Evolutionary conservation across 140 eudicot genomes (phyloP).

Genomic region (Flaveria floridana): DNA sequence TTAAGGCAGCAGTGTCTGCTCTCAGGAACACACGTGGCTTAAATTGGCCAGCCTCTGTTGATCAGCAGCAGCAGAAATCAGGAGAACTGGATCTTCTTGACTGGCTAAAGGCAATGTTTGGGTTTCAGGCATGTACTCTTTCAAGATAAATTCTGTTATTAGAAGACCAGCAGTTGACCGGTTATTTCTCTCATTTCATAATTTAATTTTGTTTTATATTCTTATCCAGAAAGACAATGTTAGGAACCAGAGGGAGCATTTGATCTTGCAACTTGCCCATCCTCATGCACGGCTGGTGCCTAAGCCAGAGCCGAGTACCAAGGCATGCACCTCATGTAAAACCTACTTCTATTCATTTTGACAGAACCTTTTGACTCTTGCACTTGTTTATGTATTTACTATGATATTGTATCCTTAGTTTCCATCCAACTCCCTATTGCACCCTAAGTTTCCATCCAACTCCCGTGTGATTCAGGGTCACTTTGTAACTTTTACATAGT

Average conservation of each 20-base stretch:
- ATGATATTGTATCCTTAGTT: conserved; percentile 4
- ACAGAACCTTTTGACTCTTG: conserved; percentile 31
- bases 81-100: conserved; percentile 91
- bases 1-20: conserved; percentile 88
- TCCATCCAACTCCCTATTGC: conserved; percentile 20
- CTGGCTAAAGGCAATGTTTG: conserved; percentile 95
- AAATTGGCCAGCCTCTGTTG: conserved; percentile 80
- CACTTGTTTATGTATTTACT: conserved; percentile 25
- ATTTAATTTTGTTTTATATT: conserved; percentile 21
- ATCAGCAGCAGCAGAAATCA: conserved; percentile 65
- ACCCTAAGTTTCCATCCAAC: conserved; percentile 23
- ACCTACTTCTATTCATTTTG: conserved; percentile 27
- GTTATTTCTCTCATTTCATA: conserved; percentile 21
- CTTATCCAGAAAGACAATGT: conserved; percentile 85
- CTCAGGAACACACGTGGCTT: conserved; percentile 65
- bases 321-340: conserved; percentile 57
- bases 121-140: conserved; percentile 79
- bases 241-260: conserved; percentile 90
- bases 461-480: conserved; percentile 18
- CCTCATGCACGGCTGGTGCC: conserved; percentile 83
- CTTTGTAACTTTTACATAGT: conserved; percentile 19
- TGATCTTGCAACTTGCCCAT: conserved; percentile 82
- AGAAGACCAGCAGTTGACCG: conserved; percentile 8
- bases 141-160: conserved; percentile 19
- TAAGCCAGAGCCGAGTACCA: conserved; percentile 82